phyloP scores from a whole-genome alignment of 78 protist species.

The Dictyostelium intermedium region DNA sequence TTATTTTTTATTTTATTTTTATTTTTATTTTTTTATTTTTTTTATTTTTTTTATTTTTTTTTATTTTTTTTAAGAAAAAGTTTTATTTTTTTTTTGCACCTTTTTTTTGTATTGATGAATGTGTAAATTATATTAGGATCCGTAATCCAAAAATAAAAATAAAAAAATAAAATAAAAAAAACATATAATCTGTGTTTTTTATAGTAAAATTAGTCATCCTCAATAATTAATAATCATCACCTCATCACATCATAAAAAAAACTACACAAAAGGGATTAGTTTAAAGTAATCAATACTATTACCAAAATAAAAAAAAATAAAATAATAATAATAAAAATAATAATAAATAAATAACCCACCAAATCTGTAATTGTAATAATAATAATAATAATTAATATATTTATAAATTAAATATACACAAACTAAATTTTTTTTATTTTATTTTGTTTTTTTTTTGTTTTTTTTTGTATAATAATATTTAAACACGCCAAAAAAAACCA shows the following conservation, averaged over 20 bases:
- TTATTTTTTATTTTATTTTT: neutral
- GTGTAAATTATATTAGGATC: neutral
- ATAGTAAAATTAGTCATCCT: neutral
- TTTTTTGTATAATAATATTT: neutral
- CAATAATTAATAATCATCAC: too few relatives aligned
- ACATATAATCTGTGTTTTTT: neutral
- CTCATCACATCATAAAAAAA: neutral
- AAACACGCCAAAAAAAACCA: neutral
- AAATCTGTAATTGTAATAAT: neutral
- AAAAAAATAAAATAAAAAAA: too few relatives aligned
- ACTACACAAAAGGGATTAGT: neutral
- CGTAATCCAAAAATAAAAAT: neutral
- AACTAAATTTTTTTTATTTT: neutral
- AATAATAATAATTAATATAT: too few relatives aligned
- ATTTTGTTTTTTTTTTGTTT: neutral
- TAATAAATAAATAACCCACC: neutral
- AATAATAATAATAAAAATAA: too few relatives aligned
- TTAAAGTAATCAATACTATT: neutral
- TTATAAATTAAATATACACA: too few relatives aligned
- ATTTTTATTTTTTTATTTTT: neutral
- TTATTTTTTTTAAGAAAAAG: too few relatives aligned
- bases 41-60: too few relatives aligned
- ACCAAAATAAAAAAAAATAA: neutral
- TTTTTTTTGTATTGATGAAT: neutral
- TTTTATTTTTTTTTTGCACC: neutral